phyloP scores from a whole-genome alignment of 495 filamentous ascomycete genomes.

The Aspergillus carlsbadensis region DNA sequence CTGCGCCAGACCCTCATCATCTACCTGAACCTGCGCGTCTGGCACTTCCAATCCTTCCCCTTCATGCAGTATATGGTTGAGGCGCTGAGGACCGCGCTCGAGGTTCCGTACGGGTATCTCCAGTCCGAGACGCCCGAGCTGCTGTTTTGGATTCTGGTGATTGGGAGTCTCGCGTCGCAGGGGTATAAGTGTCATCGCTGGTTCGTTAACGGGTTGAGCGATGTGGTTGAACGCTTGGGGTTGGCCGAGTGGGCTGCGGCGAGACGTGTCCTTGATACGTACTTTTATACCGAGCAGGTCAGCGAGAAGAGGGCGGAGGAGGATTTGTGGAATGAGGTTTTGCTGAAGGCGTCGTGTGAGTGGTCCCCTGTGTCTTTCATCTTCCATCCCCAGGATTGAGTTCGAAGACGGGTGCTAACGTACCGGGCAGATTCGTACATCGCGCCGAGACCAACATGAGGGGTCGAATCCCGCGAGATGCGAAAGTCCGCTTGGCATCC shows the following conservation, averaged over 20 bases:
- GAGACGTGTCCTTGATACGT: neutral
- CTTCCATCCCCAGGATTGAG: too few species aligned
- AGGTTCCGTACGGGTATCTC: neutral
- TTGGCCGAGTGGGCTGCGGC: neutral
- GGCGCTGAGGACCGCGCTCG: neutral
- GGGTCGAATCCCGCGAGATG: too few species aligned
- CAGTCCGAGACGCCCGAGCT: neutral
- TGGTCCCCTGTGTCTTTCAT: too few species aligned
- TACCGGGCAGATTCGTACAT: too few species aligned
- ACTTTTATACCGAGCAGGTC: conserved; percentile 3
- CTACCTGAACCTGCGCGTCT: neutral
- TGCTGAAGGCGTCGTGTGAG: neutral
- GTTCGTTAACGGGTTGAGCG: neutral
- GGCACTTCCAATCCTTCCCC: conserved; percentile 3
- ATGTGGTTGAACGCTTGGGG: neutral
- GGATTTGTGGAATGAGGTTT: conserved; percentile 5
- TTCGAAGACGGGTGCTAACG: too few species aligned
- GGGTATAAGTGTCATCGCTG: neutral
- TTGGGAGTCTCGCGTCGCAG: neutral
- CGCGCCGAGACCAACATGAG: too few species aligned
- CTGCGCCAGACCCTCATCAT: neutral
- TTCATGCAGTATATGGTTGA: conserved; percentile 5
- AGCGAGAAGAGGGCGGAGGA: neutral
- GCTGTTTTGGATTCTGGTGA: neutral
- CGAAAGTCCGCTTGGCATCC: too few species aligned